Percentiles rank a stretch among this genome's conserved stretches.
These are phyloP conservation scores for Hortiboletus rubellus DNA, from an alignment of 1,284 basidiomycete genomes.

Conservation along the genomic window DNA sequence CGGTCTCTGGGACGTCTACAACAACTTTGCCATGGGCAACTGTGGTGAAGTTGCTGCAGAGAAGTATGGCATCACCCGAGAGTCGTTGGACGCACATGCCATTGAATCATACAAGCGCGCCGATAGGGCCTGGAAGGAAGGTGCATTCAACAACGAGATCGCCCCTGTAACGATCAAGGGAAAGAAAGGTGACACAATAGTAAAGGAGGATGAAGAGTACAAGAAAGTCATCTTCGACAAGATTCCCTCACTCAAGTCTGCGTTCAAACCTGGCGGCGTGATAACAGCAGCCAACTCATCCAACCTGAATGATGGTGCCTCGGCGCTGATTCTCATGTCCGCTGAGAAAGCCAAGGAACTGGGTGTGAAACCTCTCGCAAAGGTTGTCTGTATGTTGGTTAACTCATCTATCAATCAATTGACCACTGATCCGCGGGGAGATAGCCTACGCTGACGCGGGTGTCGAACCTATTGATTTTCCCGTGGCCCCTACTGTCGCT, in stretches of 20 bases:
- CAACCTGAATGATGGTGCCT: conserved; percentile 97
- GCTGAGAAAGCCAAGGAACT: conserved; percentile 89
- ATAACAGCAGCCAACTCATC: conserved; percentile 97
- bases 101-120: conserved; percentile 95
- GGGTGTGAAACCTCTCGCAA: conserved; percentile 87
- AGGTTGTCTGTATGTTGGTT: conserved; percentile 74
- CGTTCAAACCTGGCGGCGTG: conserved; percentile 87
- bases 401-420: conserved; percentile 2
- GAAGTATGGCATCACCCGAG: conserved; percentile 81
- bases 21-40: conserved; percentile 95
- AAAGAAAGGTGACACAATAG: conserved; percentile 89
- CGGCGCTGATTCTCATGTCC: conserved; percentile 91
- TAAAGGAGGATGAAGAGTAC: conserved; percentile 97
- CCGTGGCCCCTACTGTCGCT: conserved; percentile 90
- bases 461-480: conserved; percentile 97
- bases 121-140: conserved; percentile 85
- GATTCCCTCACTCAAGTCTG: conserved; percentile 81
- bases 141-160: conserved; percentile 87
- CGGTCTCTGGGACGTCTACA: conserved; percentile 95
- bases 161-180: conserved; percentile 93
- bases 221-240: conserved; percentile 94
- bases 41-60: conserved; percentile 89
- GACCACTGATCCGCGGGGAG: conserved; percentile 17
- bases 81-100: conserved; percentile 87
- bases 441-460: conserved; percentile 96